Conservation (phyloP, 2,329 filamentous ascomycete species). For the Botrytis fragariae region DNA sequence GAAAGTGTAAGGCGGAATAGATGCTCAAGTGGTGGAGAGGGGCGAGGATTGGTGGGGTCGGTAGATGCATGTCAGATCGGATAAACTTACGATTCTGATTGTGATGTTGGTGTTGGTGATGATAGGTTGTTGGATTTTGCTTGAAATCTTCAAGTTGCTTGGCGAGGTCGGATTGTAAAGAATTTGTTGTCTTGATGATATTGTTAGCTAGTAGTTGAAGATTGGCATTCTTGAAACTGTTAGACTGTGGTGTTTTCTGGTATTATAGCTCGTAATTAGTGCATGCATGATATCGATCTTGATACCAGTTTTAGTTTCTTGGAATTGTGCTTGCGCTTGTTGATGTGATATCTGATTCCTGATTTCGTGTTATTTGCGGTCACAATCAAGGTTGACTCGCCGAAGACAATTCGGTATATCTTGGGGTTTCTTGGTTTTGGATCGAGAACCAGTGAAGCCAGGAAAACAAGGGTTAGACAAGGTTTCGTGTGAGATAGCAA, state of each 20-base stretch:
- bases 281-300: not conserved
- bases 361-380: not conserved
- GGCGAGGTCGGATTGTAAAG: not conserved
- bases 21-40: not conserved
- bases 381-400: not conserved
- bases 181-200: not conserved
- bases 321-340: not conserved
- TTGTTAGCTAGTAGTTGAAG: not conserved
- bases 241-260: not conserved
- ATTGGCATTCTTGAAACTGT: not conserved
- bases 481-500: not conserved
- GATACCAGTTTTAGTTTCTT: not conserved
- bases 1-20: not conserved
- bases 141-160: not conserved
- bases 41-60: not conserved
- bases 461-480: not conserved
- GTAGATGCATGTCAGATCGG: not conserved
- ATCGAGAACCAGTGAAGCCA: not conserved
- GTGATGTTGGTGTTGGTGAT: not conserved
- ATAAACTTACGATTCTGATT: not conserved
- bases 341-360: not conserved
- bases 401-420: not conserved
- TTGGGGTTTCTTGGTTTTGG: not conserved
- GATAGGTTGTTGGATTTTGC: not conserved
- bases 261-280: not conserved